Evolutionary conservation across 345 rosid species (phyloP), one percentile per base, ranked within the genome.

Genomic region (Clarkia xantiana): DNA sequence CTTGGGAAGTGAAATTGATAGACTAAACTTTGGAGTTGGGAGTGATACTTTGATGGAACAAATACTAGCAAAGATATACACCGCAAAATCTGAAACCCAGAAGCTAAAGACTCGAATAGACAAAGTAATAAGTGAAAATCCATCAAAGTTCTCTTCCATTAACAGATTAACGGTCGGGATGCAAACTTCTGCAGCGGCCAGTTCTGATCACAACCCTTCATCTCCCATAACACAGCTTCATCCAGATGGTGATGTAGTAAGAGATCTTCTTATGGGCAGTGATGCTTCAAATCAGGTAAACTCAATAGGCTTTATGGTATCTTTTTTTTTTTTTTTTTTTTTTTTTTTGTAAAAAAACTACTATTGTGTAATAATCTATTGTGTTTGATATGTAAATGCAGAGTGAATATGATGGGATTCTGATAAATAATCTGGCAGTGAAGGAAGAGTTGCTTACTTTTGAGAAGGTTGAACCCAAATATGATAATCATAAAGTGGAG

Each of bases 31-130:
- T 29, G 62, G 59, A 58, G 70, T 55, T 54, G 69, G 9, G 9
- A 29, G 63, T 10, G 76, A 72, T 67, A 78, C 52, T 11, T 63
- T 58, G 53, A 52, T 62, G 61, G 93, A 74, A 62, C 74, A 76
- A 53, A 68, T 76, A 44, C 81, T 91, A 54, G 42, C 55, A 42
- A 81, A 80, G 75, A 73, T 81, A 60, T 93, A 81, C 64, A 52
- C 54, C 41, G 61, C 71, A 6, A 72, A 67, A 47, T 70, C 70
- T 1, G 73, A 68, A 61, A 67, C 70, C 17, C 63, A 48, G 36
- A 70, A 59, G 54, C 60, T 79, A 71, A 84, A 69, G 76, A 60
- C 56, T 20, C 75, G 84, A 15, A 60, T 80, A 11, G 93, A 84
- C 48, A 80, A 75, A 64, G 71, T 84, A 61, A 47, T 74, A 61